Base-by-base conservation (phyloP, 805 yeast genomes). In the Lipomyces sp. region DNA sequence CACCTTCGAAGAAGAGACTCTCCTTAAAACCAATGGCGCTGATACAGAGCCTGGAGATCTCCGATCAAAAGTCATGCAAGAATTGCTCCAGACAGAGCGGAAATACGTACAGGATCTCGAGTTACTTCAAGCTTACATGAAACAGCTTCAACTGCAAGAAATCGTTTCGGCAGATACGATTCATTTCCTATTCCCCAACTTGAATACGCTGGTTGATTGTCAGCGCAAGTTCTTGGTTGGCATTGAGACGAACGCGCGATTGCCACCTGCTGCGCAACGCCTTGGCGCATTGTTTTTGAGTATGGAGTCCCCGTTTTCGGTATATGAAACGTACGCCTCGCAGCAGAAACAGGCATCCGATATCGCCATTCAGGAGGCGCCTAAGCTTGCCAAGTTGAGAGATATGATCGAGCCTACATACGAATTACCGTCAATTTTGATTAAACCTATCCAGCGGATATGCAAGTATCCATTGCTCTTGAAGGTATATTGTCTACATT, bases 381-480 rank as follows among this genome's bases (percentile, higher is more conserved):
- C 82, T 4, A 85, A 85, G 71, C 82, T 92, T 62, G 70, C 65
- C 62, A 83, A 83, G 66, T 82, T 87, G 29, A 33, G 59, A 34
- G 18, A 69, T 48, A 78, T 92, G 51, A 86, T 93, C 66, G 94
- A 88, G 70, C 94, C 95, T 34, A 89, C 91, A 54, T 87, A 92
- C 75, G 99, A 94, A 77, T 82, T 95, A 62, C 98, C 90, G 75
- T 87, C 94, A 60, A 90, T 90, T 77, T 82, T 95, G 53, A 86
- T 95, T 72, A 95, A 94, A 77, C 99, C 99, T 0, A 91, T 95
- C 50, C 99, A 95, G 80, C 85, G 99, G 70, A 83, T 95, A n/a
- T 91, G 97, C 82, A 91, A 93, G 76, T 95, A 95, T 77, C 99
- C 98, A 1, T 79, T 95, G 60, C 81, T 95, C 59, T 79, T 95